Percentiles rank a stretch among this genome's conserved stretches.
Evolutionary conservation across 495 filamentous ascomycete genomes (phyloP).

Genomic region (Neurospora sp.): DNA sequence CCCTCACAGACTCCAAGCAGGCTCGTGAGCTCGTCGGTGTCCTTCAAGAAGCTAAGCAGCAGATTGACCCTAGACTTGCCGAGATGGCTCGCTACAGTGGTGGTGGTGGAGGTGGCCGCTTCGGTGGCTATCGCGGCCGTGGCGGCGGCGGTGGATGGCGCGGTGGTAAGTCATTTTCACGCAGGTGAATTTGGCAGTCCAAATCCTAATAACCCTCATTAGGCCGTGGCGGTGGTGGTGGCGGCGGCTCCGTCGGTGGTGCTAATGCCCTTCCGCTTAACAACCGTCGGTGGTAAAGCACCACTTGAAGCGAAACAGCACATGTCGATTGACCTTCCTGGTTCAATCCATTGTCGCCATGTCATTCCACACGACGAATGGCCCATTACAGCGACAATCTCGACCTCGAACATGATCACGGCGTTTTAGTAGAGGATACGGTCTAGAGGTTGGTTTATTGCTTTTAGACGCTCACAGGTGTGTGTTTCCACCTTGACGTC

Average conservation of each 20-base stretch:
- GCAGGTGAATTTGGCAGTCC: conserved; percentile 21
- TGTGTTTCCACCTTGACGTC: neutral
- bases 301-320: neutral
- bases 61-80: conserved; percentile 87
- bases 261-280: conserved; percentile 37
- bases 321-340: neutral
- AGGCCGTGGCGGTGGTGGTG: neutral
- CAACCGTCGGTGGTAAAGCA: conserved; percentile 37
- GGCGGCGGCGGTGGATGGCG: conserved; percentile 24
- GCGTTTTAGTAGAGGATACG: conserved; percentile 14
- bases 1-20: conserved; percentile 72
- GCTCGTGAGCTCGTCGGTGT: conserved; percentile 91
- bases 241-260: conserved; percentile 15
- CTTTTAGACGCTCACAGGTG: conserved; percentile 2
- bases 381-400: conserved; percentile 1
- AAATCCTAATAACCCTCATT: neutral
- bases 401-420: conserved; percentile 11
- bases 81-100: conserved; percentile 94
- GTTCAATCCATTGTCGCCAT: neutral
- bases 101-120: conserved; percentile 67
- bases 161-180: conserved; percentile 34
- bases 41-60: conserved; percentile 94
- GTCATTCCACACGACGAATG: neutral
- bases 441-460: conserved; percentile 19
- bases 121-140: conserved; percentile 48